Base-by-base conservation (phyloP, 2,329 filamentous ascomycete species). In the Pestalotiopsis sp. region DNA sequence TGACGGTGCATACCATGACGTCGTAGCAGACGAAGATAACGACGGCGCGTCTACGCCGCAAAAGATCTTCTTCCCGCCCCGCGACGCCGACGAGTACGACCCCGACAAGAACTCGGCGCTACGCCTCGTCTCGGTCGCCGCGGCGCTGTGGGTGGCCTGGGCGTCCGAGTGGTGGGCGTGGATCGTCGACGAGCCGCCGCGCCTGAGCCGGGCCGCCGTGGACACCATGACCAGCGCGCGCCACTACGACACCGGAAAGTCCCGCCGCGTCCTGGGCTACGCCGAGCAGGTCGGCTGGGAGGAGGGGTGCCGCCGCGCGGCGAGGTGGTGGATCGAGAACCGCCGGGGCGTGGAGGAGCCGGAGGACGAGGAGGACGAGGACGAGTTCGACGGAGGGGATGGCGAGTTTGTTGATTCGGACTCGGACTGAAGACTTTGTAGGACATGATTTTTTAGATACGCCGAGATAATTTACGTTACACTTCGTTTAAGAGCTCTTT, bases 241-340 rank as follows among this genome's bases (percentile, higher is more conserved):
- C 17, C 7, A 3, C 25, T 59, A 59, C 12, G 23, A 66, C 11
- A 25, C 45, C 31, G 14, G n/a, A 3, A 66, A 60, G 65, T 56
- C 65, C 27, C 41, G 25, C 20, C 20, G 38, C 4, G 7, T 59
- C 12, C 27, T 66, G 52, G 65, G 65, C 17, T 66, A 66, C 20
- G 4, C 13, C 3, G 41, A 52, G 25, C 25, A 41, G 27, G 65
- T 66, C 5, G 65, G n/a, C 17, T 66, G 56, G 52, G 52, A 59
- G 36, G 65, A 66, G 45, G 65, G 65, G n/a, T 64, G 61, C 36
- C 36, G 61, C 7, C 38, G 61, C 7, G 61, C 61, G 9, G 61
- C 61, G 11, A 64, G 2, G 38, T 61, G 59, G 59, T 61, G 59
- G 59, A 27, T 38, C 27, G 59, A 61, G 31, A 59, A 27, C 25